phyloP scores from a whole-genome alignment of 2,329 filamentous ascomycete genomes.

The Colletotrichum chlorophyti region DNA sequence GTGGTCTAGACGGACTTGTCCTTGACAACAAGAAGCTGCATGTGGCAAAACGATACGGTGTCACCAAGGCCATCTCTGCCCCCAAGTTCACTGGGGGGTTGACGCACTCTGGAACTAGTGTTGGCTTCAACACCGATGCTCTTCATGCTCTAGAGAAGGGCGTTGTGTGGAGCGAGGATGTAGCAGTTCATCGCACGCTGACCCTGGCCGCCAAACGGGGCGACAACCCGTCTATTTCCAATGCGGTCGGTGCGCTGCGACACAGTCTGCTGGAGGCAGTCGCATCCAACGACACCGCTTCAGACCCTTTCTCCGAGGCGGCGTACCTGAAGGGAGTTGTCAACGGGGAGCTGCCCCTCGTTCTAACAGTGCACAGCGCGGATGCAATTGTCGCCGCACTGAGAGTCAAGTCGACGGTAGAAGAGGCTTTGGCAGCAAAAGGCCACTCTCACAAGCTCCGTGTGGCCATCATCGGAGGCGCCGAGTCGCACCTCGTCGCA shows the following conservation, averaged over 20 bases:
- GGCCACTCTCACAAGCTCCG: constrained; percentile 43
- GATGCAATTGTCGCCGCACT: constrained; percentile 67
- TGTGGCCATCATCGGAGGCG: constrained; percentile 67
- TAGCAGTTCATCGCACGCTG: constrained; percentile 66
- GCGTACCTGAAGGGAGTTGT: constrained; percentile 62
- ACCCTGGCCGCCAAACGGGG: constrained; percentile 52
- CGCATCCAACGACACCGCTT: constrained; percentile 41
- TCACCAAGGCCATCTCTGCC: constrained; percentile 65
- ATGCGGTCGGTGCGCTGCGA: constrained; percentile 58
- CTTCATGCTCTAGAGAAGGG: constrained; percentile 51
- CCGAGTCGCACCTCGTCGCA: constrained; percentile 68
- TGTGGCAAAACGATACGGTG: constrained; percentile 60
- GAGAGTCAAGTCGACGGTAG: constrained; percentile 63
- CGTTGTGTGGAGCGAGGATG: constrained; percentile 61
- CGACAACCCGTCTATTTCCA: constrained; percentile 57
- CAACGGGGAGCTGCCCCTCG: constrained; percentile 59
- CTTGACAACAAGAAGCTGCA: constrained; percentile 63
- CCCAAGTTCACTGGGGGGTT: constrained; percentile 50
- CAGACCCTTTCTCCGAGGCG: constrained; percentile 53
- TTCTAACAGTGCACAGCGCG: constrained; percentile 66
- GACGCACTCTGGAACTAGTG: constrained; percentile 63
- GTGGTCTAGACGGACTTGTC: constrained; percentile 63
- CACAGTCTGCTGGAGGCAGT: constrained; percentile 61
- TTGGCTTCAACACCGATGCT: constrained; percentile 62
- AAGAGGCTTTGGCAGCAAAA: constrained; percentile 43